Percentiles rank a stretch among this genome's conserved stretches.
Conservation (phyloP, 441 rosid species). For the Aleurites moluccanus region DNA sequence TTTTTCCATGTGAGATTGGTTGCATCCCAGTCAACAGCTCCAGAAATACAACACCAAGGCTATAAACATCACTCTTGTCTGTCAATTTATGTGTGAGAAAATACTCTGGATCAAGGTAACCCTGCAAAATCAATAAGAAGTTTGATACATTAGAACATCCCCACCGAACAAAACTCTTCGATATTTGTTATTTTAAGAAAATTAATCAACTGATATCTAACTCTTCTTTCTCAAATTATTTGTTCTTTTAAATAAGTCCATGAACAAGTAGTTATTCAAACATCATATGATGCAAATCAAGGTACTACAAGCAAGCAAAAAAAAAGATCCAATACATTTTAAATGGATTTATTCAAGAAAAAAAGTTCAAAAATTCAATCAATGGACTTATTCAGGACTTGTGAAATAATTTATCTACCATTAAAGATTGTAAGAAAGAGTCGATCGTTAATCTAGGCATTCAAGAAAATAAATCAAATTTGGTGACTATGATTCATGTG, state of each 20-base stretch:
- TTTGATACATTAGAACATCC: not conserved
- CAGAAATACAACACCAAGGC: slow-evolving; percentile 91
- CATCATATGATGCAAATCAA: too few species aligned
- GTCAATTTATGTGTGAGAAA: slow-evolving; percentile 91
- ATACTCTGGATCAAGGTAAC: slow-evolving; percentile 97
- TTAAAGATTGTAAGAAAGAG: too few species aligned
- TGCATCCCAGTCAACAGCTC: slow-evolving; percentile 97
- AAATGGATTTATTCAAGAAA: too few species aligned
- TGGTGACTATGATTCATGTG: too few species aligned
- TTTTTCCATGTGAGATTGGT: slow-evolving; percentile 90
- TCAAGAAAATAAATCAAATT: too few species aligned
- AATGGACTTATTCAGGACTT: too few species aligned
- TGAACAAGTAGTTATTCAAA: not conserved
- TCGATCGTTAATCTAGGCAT: too few species aligned
- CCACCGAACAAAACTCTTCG: not conserved
- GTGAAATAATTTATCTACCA: too few species aligned
- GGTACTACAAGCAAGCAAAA: too few species aligned
- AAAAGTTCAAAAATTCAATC: too few species aligned
- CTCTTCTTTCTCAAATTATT: not conserved
- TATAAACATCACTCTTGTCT: slow-evolving; percentile 97
- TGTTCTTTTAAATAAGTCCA: not conserved
- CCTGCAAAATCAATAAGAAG: slow-evolving; percentile 50
- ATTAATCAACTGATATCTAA: not conserved
- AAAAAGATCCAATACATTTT: too few species aligned
- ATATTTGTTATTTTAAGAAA: slow-evolving; percentile 2